Base-by-base conservation (phyloP, 2,329 filamentous ascomycete genomes). In the Acrocalymma vagum region DNA sequence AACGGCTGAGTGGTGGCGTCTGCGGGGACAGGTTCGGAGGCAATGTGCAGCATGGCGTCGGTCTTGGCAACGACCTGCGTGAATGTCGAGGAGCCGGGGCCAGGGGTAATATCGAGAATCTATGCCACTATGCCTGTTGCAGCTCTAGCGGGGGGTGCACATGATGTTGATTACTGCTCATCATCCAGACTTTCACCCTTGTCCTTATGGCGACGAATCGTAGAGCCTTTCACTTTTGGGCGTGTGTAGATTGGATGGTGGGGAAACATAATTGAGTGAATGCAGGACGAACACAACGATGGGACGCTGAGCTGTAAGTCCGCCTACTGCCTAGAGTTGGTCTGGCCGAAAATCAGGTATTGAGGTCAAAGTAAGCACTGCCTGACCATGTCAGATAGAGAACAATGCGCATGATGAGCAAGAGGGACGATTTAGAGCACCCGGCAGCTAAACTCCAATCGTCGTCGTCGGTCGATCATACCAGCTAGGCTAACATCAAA, bases 341-440 rank as follows among this genome's bases (percentile, higher is more conserved):
- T 28, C 29, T 23, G 14, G 24, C 16, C 18, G 10, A 14, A 27
- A 29, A 29, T 29, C 24, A 33, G 26, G 38, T 34, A n/a, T 20
- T 20, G 24, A 34, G 11, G 23, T 28, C 22, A 11, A 32, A 18
- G 37, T 41, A 42, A 42, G 29, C 24, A 32, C n/a, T n/a, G n/a
- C n/a, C n/a, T n/a, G n/a, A n/a, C n/a, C n/a, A n/a, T 24, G 28
- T n/a, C 20, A 27, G 20, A 15, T 38, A 27, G 25, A 16, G 7
- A 20, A 33, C 18, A 33, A 8, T 20, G 25, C 35, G 24, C 34
- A 35, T 35, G 42, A 45, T 33, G 31, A 38, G 38, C 24, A 46
- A 13, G 38, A 42, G 24, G 43, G 30, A 30, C 24, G 41, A 25
- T 30, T 29, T 41, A 25, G 28, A 33, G 30, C 8, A 23, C 11